Evolutionary conservation across 2,329 filamentous ascomycete species (phyloP), one percentile per base, ranked within the genome.

Genomic region (Colletotrichum abscissum): DNA sequence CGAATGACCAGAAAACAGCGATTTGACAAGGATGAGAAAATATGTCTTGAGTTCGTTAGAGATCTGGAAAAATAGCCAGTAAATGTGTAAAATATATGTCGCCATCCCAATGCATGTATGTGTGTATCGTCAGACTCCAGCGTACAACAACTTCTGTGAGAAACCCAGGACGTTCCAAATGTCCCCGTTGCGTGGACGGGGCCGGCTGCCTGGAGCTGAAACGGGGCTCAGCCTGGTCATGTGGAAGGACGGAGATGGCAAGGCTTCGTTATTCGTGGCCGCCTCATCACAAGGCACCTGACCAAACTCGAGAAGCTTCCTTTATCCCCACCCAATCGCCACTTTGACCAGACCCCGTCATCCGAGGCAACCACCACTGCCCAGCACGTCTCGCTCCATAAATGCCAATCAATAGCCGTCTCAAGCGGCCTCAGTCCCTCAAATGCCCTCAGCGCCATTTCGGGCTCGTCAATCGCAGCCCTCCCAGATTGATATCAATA

Each of bases 81-180:
- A 68, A 66, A 67, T 35, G 59, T 42, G 38, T 42, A 42, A 57
- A 49, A 33, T 12, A 55, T 54, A 35, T 63, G 52, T 72, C 66
- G 69, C 72, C 69, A 63, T 67, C 62, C 67, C 65, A 72, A 72
- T 73, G 69, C 73, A 75, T 75, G 74, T 73, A 74, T 75, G 67
- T 75, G 65, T 75, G 74, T 75, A 75, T 75, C 74, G 69, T 75
- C 71, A 73, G 56, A 66, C 71, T 66, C 71, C 71, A 73, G 71
- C 67, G 71, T 71, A 71, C 71, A 70, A 73, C 70, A 69, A 59
- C 59, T 22, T 73, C 67, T 71, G 62, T 71, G 60, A 66, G 67
- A 73, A 71, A 54, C 67, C 62, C 55, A 62, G 71, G 71, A 65
- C 67, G 42, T 75, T 60, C 67, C 69, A 62, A 63, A 73, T 54